Evolutionary conservation across 106 monocot genomes (phyloP), one percentile per base, ranked within the genome.

Genomic region (Posidonia australis): DNA sequence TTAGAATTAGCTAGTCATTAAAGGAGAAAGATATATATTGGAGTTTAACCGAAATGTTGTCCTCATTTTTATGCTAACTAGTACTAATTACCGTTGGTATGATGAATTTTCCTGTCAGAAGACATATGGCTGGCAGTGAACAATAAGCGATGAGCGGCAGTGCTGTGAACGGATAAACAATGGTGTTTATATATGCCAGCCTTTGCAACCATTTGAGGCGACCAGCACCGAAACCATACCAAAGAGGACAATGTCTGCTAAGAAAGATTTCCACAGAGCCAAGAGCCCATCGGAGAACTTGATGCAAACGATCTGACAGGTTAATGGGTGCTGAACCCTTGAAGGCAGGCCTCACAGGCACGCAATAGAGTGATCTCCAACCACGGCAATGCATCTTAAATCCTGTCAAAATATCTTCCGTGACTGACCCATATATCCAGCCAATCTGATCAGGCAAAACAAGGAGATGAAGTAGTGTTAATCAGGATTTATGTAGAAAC

Each of bases 361-460:
- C 86, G 77, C 93, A 93, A 58, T 93, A 93, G 30, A 93, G 77
- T 46, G 93, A 93, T 74, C 93, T 79, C 93, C 93, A 93, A 5
- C 93, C 93, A 53, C 93, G 86, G 51, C 93, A 93, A 47, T 93
- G 93, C 93, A 93, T 93, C 81, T 93, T 93, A 52, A 93, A 93
- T 47, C 93, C 93, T 23, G 93, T 77, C 24, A 93, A 65, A 53
- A 93, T 93, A 54, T 93, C 93, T 70, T 93, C 93, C 23, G 93
- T 93, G 18, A 93, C 93, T 18, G 93, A 93, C 26, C 93, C 93
- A 62, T 93, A 93, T 70, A 93, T 93, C 93, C 93, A 93, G 16
- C 84, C 93, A 67, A 93, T 85, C 92, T 92, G 78, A 26, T 42
- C 51, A 47, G 47, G 12, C 9, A 70, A 18, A 47, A 43, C 18